A percentile compares a stretch with the other conserved stretches of the same genome.
Conservation (phyloP, 2,329 filamentous ascomycete species). For the Sporothrix dimorphospora region DNA sequence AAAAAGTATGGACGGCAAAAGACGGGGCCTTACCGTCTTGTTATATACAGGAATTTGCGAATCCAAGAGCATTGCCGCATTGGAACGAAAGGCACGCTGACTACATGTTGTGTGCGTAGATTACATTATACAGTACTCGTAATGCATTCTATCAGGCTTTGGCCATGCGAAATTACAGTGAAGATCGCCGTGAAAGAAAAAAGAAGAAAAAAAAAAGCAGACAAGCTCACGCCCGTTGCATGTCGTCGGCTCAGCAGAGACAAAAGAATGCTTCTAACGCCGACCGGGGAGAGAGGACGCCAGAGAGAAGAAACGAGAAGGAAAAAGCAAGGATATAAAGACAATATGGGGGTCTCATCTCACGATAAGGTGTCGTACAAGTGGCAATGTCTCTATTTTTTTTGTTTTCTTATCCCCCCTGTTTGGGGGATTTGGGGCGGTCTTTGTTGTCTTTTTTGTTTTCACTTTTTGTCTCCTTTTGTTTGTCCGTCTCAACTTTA, state of each 20-base stretch:
- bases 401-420: not conserved
- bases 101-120: not conserved
- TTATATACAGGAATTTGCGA: constrained; percentile 1
- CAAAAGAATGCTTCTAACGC: not conserved
- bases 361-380: not conserved
- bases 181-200: not conserved
- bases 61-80: not conserved
- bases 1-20: not conserved
- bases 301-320: constrained; percentile 13
- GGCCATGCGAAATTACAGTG: not conserved
- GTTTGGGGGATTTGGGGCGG: not conserved
- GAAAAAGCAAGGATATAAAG: not conserved
- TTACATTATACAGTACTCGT: not conserved
- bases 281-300: not conserved
- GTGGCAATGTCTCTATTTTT: not conserved
- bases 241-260: not conserved
- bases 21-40: not conserved
- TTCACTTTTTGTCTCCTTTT: not conserved
- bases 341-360: not conserved
- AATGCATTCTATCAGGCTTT: constrained; percentile 13
- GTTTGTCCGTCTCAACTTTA: constrained; percentile 8
- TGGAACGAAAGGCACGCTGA: not conserved
- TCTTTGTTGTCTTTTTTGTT: not conserved
- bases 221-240: not conserved
- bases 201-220: not conserved